A percentile compares a stretch with the other conserved stretches of the same genome.
These are phyloP conservation scores for Corymbia citriodora DNA, from an alignment of 441 rosid genomes.

Conservation along the genomic window DNA sequence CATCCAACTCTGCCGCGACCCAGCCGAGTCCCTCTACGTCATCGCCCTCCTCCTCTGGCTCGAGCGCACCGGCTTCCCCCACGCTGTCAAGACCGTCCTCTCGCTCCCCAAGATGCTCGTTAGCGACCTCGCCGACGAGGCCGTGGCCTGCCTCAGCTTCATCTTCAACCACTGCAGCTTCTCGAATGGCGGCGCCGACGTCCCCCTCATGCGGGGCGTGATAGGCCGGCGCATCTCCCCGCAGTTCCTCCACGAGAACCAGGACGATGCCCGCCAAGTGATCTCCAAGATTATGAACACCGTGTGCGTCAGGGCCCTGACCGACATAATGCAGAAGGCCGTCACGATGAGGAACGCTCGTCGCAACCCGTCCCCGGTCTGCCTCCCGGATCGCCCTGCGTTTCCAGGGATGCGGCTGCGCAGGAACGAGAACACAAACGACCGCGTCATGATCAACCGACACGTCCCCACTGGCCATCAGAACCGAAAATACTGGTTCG, in stretches of 20 bases:
- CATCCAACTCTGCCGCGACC: constrained; percentile 32
- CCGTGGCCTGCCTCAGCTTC: constrained; percentile 25
- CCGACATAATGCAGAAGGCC: constrained; percentile 39
- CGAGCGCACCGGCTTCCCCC: constrained; percentile 24
- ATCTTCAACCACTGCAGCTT: neutral
- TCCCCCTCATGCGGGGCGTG: constrained; percentile 24
- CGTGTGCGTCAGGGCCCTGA: constrained; percentile 32
- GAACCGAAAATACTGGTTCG: neutral
- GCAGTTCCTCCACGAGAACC: constrained; percentile 12
- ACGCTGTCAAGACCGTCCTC: constrained; percentile 22
- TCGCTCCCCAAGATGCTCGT: constrained; percentile 25
- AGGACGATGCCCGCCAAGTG: constrained; percentile 16
- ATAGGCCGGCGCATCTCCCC: constrained; percentile 25
- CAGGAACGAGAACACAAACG: neutral
- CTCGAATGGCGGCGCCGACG: neutral
- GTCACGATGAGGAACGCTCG: constrained; percentile 7
- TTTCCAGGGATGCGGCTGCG: neutral
- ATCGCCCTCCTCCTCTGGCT: constrained; percentile 48
- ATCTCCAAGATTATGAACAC: constrained; percentile 10
- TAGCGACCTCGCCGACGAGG: constrained; percentile 40
- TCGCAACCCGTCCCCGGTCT: neutral
- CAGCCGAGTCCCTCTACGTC: constrained; percentile 30
- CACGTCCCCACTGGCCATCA: neutral
- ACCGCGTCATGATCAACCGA: neutral
- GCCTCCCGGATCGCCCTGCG: neutral